These are phyloP conservation scores for Fusarium guadeloupense DNA, from an alignment of 2,329 filamentous ascomycete species.

Conservation along the genomic window DNA sequence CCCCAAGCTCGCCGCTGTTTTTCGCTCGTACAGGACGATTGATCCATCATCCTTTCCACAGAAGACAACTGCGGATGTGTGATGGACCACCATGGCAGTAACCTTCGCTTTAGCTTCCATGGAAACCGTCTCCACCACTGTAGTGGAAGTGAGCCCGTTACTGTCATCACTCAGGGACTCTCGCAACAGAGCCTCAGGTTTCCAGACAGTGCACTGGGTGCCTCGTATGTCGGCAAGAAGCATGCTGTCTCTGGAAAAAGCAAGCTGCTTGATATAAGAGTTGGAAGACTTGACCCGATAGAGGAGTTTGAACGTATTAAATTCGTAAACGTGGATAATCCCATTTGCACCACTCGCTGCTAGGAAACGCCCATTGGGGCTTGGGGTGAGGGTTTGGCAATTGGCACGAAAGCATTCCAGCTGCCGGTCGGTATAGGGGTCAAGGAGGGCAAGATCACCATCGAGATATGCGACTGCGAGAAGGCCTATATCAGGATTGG, in stretches of 20 bases:
- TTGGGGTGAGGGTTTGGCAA: slow-evolving; percentile 45
- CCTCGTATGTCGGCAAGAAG: slow-evolving; percentile 49
- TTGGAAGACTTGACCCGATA: slow-evolving; percentile 20
- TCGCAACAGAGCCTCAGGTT: slow-evolving; percentile 43
- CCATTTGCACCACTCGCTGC: slow-evolving; percentile 40
- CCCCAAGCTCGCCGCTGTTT: slow-evolving; percentile 23
- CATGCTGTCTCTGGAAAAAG: slow-evolving; percentile 46
- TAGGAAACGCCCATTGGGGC: slow-evolving; percentile 45
- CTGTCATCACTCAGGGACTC: slow-evolving; percentile 42
- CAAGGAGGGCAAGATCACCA: slow-evolving; percentile 47
- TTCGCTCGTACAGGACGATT: slow-evolving; percentile 44
- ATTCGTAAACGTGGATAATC: slow-evolving; percentile 44
- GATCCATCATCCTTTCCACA: slow-evolving; percentile 51
- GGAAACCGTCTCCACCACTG: slow-evolving; percentile 37
- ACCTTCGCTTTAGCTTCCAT: slow-evolving; percentile 42
- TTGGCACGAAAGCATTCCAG: slow-evolving; percentile 41
- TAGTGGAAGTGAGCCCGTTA: slow-evolving; percentile 34
- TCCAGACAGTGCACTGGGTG: slow-evolving; percentile 50
- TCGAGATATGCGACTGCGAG: slow-evolving; percentile 47
- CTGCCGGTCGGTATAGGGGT: slow-evolving; percentile 41
- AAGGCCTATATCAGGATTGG: slow-evolving; percentile 44
- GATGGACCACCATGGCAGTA: slow-evolving; percentile 43
- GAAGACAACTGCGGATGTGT: slow-evolving; percentile 41
- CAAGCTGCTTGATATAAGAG: slow-evolving; percentile 45
- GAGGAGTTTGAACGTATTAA: slow-evolving; percentile 41